Evolutionary conservation across 2,329 filamentous ascomycete species (phyloP).

Genomic region (Fusarium setosum): DNA sequence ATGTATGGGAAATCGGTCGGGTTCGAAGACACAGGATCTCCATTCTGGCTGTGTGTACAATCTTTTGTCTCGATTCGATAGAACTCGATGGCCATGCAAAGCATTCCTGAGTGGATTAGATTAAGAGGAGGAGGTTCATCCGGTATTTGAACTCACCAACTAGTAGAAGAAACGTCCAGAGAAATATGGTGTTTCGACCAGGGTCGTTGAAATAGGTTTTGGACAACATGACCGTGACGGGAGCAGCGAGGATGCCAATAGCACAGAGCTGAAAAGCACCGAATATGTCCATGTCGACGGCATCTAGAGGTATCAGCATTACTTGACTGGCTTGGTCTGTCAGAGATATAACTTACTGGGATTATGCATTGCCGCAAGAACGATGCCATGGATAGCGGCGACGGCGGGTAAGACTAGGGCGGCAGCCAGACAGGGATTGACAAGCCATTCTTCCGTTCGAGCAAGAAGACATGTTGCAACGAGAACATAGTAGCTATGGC

Average conservation of each 20-base stretch:
- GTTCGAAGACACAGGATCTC: slow-evolving; percentile 49
- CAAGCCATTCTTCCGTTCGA: slow-evolving; percentile 70
- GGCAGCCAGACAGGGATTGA: slow-evolving; percentile 71
- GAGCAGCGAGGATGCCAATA: slow-evolving; percentile 73
- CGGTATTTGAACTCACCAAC: slow-evolving; percentile 56
- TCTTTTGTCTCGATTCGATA: slow-evolving; percentile 60
- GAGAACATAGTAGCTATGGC: slow-evolving; percentile 69
- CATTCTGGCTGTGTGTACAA: slow-evolving; percentile 56
- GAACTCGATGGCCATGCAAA: slow-evolving; percentile 74
- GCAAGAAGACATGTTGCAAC: slow-evolving; percentile 72
- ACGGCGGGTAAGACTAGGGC: slow-evolving; percentile 72
- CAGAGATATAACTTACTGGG: slow-evolving; percentile 57
- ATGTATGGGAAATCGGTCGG: slow-evolving; percentile 57
- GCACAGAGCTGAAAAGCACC: slow-evolving; percentile 76
- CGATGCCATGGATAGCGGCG: slow-evolving; percentile 72
- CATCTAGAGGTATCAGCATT: slow-evolving; percentile 52
- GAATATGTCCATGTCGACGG: slow-evolving; percentile 75
- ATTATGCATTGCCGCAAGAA: slow-evolving; percentile 69
- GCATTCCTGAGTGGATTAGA: slow-evolving; percentile 54
- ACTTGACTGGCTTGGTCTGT: fast-evolving
- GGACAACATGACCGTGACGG: slow-evolving; percentile 70
- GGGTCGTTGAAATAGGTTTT: slow-evolving; percentile 72
- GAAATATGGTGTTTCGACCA: slow-evolving; percentile 73
- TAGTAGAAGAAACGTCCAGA: slow-evolving; percentile 72
- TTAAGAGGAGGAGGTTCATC: fast-evolving